A percentile compares a stretch with the other conserved stretches of the same genome.
These are phyloP conservation scores for Trichosporon asahii DNA, from an alignment of 1,284 basidiomycete genomes.

Conservation along the genomic window DNA sequence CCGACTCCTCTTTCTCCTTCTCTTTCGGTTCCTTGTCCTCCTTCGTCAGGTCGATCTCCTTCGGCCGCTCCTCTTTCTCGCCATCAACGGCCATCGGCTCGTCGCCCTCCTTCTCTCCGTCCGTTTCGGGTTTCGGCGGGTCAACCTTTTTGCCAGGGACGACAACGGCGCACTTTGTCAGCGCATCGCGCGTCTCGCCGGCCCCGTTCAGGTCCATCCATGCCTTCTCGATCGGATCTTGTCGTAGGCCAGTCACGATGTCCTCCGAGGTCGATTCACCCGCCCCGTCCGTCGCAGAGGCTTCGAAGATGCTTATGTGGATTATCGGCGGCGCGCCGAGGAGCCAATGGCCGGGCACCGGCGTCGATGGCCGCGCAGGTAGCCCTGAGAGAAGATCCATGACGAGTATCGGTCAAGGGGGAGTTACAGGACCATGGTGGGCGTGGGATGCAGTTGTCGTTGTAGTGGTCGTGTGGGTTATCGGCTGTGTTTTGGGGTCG, in stretches of 20 bases:
- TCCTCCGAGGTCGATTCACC: neutral
- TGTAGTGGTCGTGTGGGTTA: neutral
- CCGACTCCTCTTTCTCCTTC: neutral
- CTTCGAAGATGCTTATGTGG: conserved; percentile 22
- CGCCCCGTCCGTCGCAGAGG: neutral
- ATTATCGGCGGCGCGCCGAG: conserved; percentile 30
- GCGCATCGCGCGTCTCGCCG: conserved; percentile 4
- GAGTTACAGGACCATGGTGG: conserved; percentile 1
- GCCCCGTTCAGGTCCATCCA: conserved; percentile 30
- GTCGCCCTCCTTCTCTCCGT: neutral
- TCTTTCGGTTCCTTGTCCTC: neutral
- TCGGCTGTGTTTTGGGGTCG: neutral
- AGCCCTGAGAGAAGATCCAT: conserved; percentile 25
- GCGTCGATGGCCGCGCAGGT: conserved; percentile 23
- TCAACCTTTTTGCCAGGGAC: neutral
- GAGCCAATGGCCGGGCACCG: conserved; percentile 33
- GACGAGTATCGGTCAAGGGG: neutral
- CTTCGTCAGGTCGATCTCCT: conserved; percentile 15
- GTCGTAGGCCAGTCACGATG: conserved; percentile 14
- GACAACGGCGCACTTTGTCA: conserved; percentile 18
- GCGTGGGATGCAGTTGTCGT: neutral
- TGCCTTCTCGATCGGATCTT: conserved; percentile 29
- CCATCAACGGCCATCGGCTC: neutral
- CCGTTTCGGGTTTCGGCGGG: neutral
- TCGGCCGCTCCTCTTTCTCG: neutral